Percentiles rank a stretch among this genome's conserved stretches.
These are phyloP conservation scores for Colletotrichum noveboracense DNA, from an alignment of 2,329 filamentous ascomycete genomes.

Conservation along the genomic window DNA sequence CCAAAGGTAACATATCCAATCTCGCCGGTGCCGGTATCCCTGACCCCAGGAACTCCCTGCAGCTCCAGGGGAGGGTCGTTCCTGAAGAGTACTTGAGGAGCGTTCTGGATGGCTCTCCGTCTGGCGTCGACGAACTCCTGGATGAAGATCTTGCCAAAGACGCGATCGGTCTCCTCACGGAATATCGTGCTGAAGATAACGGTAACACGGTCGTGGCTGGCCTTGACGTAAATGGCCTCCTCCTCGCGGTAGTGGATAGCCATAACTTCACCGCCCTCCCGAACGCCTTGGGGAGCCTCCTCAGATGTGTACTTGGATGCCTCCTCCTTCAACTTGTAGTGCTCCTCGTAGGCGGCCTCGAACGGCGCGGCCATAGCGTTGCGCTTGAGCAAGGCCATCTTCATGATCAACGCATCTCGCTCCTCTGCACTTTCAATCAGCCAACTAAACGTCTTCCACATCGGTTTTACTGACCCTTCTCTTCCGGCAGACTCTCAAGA, in stretches of 20 bases:
- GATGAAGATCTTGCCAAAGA: slow-evolving; percentile 98
- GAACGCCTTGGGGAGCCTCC: slow-evolving; percentile 87
- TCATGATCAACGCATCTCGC: slow-evolving; percentile 83
- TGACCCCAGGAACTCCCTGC: slow-evolving; percentile 84
- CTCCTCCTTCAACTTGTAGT: slow-evolving; percentile 84
- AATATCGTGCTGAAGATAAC: slow-evolving; percentile 99
- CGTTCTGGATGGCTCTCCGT: slow-evolving; percentile 95
- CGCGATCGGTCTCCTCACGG: slow-evolving; percentile 94
- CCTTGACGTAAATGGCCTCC: slow-evolving; percentile 98
- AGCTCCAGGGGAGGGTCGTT: slow-evolving; percentile 94
- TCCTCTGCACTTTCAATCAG: slow-evolving; percentile 61
- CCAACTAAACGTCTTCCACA: neutral
- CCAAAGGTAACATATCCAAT: slow-evolving; percentile 98
- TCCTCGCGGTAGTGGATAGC: slow-evolving; percentile 98
- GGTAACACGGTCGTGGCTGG: slow-evolving; percentile 94
- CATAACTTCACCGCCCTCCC: slow-evolving; percentile 91
- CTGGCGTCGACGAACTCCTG: slow-evolving; percentile 98
- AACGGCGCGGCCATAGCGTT: slow-evolving; percentile 99
- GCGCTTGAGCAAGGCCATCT: slow-evolving; percentile 91
- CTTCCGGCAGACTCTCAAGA: slow-evolving; percentile 82
- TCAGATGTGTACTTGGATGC: slow-evolving; percentile 93
- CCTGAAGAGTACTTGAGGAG: slow-evolving; percentile 94
- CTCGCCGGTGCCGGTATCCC: slow-evolving; percentile 77
- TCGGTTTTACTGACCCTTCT: slow-evolving; percentile 64
- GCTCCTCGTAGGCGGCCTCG: slow-evolving; percentile 94